Percentiles rank a stretch among this genome's conserved stretches.
Evolutionary conservation across 768 basidiomycete genomes (phyloP).

Genomic region (Tricholomella constricta): DNA sequence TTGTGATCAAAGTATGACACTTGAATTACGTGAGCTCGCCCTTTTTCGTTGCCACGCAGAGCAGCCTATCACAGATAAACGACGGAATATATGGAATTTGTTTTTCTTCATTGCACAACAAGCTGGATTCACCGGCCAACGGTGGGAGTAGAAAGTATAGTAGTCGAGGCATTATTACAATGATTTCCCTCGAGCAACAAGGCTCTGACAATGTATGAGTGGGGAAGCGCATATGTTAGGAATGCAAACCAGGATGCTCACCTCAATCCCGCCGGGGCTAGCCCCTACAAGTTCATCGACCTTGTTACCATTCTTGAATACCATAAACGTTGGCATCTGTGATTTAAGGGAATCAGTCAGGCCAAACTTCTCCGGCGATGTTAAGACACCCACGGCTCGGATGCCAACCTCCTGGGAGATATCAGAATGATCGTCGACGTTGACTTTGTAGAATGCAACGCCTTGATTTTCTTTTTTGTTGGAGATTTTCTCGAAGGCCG

Average conservation of each 20-base stretch:
- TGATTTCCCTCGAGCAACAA: too few species aligned
- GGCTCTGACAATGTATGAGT: too few species aligned
- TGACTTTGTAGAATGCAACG: constrained; percentile 70
- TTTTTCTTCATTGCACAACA: too few species aligned
- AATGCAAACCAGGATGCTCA: constrained; percentile 21
- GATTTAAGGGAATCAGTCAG: not conserved
- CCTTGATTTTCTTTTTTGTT: constrained; percentile 27
- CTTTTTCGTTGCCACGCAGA: too few species aligned
- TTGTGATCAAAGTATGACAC: too few species aligned
- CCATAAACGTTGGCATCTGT: constrained; percentile 38
- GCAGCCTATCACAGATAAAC: too few species aligned
- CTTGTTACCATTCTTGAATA: constrained; percentile 40
- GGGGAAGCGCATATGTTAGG: not conserved
- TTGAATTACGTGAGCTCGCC: too few species aligned
- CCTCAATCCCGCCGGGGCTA: constrained; percentile 40
- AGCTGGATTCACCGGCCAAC: too few species aligned
- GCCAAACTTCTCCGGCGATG: too few species aligned
- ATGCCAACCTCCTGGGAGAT: constrained; percentile 52
- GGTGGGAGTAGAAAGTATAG: too few species aligned
- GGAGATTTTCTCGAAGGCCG: constrained; percentile 62
- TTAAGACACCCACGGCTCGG: constrained; percentile 9
- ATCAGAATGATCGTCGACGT: constrained; percentile 60
- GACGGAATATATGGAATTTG: too few species aligned
- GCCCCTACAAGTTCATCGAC: constrained; percentile 50
- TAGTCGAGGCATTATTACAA: too few species aligned